A percentile compares a stretch with the other conserved stretches of the same genome.
Conservation (phyloP, 1,284 basidiomycete genomes). For the Afroboletus lepidellus region DNA sequence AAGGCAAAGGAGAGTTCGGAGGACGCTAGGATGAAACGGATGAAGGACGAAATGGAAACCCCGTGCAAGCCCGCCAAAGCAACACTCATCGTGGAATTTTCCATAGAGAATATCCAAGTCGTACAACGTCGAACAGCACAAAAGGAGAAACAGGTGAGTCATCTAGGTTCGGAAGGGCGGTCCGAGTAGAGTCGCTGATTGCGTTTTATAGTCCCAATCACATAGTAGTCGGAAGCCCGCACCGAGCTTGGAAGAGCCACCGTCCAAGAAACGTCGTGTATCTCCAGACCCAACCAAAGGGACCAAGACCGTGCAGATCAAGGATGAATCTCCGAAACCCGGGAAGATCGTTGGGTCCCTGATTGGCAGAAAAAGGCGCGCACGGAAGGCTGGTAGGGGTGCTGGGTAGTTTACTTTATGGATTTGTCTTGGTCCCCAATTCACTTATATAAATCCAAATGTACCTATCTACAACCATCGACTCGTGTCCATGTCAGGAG, state of each 20-base stretch:
- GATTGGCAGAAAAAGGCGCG: conserved; percentile 54
- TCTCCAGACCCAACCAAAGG: conserved; percentile 20
- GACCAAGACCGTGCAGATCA: conserved; percentile 5
- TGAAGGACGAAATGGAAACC: conserved; percentile 59
- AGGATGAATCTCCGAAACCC: conserved; percentile 24
- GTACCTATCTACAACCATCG: neutral
- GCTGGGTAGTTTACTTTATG: conserved; percentile 18
- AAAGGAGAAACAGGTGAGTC: conserved; percentile 31
- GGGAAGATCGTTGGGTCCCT: conserved; percentile 45
- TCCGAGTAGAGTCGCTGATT: neutral
- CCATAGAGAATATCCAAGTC: conserved; percentile 91
- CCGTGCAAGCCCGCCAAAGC: conserved; percentile 49
- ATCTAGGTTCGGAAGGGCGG: neutral
- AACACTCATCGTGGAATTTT: conserved; percentile 86
- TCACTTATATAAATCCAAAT: neutral
- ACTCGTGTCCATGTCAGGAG: too few species aligned
- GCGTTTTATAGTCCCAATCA: conserved; percentile 8
- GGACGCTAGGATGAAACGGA: conserved; percentile 53
- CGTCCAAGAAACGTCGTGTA: conserved; percentile 43
- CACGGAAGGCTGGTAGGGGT: conserved; percentile 43
- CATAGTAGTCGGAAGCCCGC: conserved; percentile 10
- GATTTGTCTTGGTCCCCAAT: neutral
- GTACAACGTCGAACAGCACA: conserved; percentile 64
- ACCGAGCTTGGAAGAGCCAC: conserved; percentile 27
- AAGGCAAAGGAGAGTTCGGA: conserved; percentile 43